phyloP scores from a whole-genome alignment of 1,284 basidiomycete genomes.

The Lentinus polychrous region DNA sequence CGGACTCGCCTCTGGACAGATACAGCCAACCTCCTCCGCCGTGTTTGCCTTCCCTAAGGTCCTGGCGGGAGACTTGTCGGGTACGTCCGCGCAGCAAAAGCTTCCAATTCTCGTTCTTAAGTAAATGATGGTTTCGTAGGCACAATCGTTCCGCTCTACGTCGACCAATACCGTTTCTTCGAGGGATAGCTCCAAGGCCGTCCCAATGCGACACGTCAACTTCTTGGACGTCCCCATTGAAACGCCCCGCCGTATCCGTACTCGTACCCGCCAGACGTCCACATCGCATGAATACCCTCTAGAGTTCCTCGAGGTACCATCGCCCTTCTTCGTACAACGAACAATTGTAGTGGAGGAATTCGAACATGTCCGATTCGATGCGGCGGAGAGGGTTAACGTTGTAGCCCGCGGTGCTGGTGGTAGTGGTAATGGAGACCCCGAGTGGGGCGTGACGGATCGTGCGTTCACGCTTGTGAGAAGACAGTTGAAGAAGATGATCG shows the following conservation, averaged over 20 bases:
- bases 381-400: neutral
- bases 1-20: slow-evolving; percentile 9
- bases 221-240: neutral
- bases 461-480: neutral
- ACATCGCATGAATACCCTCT: neutral
- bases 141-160: neutral
- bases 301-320: neutral
- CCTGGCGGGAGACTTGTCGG: slow-evolving; percentile 11
- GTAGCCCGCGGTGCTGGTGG: neutral
- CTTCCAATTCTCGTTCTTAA: neutral
- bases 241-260: neutral
- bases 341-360: neutral
- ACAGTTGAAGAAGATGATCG: neutral
- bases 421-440: neutral
- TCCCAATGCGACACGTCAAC: neutral
- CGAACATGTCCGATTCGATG: neutral
- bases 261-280: neutral
- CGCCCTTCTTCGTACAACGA: neutral
- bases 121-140: neutral
- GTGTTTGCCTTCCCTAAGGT: slow-evolving; percentile 7
- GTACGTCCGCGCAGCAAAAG: slow-evolving; percentile 2
- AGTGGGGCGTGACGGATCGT: neutral
- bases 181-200: neutral
- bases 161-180: neutral
- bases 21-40: slow-evolving; percentile 4